Evolutionary conservation across 805 yeast genomes (phyloP), one percentile per base, ranked within the genome.

Genomic region (Komagataella kurtzmanii): DNA sequence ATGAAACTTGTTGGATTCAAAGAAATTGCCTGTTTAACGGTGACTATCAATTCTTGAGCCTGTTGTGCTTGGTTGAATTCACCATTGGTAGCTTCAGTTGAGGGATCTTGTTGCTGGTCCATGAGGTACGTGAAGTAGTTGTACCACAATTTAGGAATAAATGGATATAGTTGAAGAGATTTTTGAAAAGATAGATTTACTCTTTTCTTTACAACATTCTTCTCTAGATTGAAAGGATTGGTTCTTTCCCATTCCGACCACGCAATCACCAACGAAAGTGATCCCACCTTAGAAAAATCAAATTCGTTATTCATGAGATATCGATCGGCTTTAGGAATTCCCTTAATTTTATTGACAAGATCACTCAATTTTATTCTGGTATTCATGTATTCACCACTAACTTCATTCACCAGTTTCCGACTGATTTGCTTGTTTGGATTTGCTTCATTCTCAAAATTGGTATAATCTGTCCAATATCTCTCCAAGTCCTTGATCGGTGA

Each of bases 311-410:
- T 30, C 40, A 30, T 30, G 5, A 30, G 40, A 14, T 30, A 30
- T 8, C 40, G 10, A 30, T 30, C 55, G 21, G 68, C 67, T 53
- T 81, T 66, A 51, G 69, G 69, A 7, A 86, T 60, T 18, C 74
- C 77, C 44, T 69, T 67, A 0, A 88, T 78, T 3, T 83, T 56
- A 55, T 78, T 77, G 10, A 73, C 70, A 75, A 88, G 79, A 61
- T 87, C 96, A 46, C 78, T 80, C 54, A 79, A 79, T 68, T 85
- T 73, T 0, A 93, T 76, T 55, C 97, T 75, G 1, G 96, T 90
- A 56, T 77, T 80, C 96, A 91, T 87, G 62, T 89, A 93, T 12
- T 80, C 84, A 3, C 86, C 81, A 10, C 95, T 85, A 54, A 80
- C 75, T 58, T 90, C 97, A 47, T 86, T 81, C 51, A 90, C 82